Evolutionary conservation across 1,139 yeast species (phyloP).

Genomic region (Protomyces arabidopsidicola): DNA sequence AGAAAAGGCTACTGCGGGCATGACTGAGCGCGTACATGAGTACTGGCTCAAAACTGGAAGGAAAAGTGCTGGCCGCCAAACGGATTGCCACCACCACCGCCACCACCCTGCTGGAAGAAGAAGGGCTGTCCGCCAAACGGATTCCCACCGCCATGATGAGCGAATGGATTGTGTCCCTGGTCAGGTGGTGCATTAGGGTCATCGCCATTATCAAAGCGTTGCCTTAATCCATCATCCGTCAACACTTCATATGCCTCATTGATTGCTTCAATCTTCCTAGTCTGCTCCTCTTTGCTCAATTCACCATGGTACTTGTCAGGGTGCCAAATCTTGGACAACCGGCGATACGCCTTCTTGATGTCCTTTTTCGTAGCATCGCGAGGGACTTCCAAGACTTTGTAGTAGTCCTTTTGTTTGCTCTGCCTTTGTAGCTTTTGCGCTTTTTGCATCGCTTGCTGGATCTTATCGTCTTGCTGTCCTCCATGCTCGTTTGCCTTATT

Average conservation of each 20-base stretch:
- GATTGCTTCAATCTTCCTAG: constrained; percentile 81
- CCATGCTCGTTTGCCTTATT: constrained; percentile 45
- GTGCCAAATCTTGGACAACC: constrained; percentile 73
- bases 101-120: constrained; percentile 17
- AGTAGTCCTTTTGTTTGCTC: constrained; percentile 65
- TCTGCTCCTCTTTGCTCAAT: constrained; percentile 63
- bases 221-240: constrained; percentile 56
- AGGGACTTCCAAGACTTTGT: constrained; percentile 67
- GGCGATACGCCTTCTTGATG: constrained; percentile 75
- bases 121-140: constrained; percentile 10
- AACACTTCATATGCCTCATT: constrained; percentile 89
- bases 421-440: constrained; percentile 52
- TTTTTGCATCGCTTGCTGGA: constrained; percentile 51
- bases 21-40: too few relatives aligned
- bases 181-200: constrained; percentile 35
- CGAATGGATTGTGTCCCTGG: constrained; percentile 22
- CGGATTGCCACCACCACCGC: constrained; percentile 5
- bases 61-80: constrained; percentile 13
- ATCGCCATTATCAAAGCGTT: constrained; percentile 61
- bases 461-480: constrained; percentile 46
- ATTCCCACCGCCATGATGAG: constrained; percentile 13
- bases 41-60: neutral
- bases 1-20: too few relatives aligned
- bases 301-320: constrained; percentile 85
- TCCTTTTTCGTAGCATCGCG: constrained; percentile 66